phyloP scores from a whole-genome alignment of 2,329 filamentous ascomycete genomes.

The Phyllosticta citribraziliensis region DNA sequence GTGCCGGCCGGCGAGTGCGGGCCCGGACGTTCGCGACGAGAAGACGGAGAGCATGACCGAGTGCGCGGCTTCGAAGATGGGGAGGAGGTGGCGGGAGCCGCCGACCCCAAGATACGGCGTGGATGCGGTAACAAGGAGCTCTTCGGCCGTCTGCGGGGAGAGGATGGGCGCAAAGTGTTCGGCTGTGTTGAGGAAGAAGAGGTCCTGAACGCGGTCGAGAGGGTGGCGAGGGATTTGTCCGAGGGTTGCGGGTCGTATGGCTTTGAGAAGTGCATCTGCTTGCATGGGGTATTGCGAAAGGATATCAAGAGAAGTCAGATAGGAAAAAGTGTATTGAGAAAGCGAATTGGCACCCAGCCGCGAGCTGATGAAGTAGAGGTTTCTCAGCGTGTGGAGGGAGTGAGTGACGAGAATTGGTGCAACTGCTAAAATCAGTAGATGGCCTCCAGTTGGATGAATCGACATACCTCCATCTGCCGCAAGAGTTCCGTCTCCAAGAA shows the following conservation, averaged over 20 bases:
- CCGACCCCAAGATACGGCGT: slow-evolving; percentile 61
- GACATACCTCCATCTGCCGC: slow-evolving; percentile 42
- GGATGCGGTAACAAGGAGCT: slow-evolving; percentile 64
- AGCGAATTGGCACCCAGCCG: slow-evolving; percentile 64
- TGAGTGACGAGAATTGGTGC: slow-evolving; percentile 61
- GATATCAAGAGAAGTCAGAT: slow-evolving; percentile 72
- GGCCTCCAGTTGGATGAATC: not conserved
- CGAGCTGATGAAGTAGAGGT: slow-evolving; percentile 72
- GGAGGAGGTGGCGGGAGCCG: slow-evolving; percentile 46
- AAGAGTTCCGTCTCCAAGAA: slow-evolving; percentile 46
- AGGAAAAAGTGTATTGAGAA: slow-evolving; percentile 76
- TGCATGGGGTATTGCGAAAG: slow-evolving; percentile 60
- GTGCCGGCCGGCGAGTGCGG: slow-evolving; percentile 54
- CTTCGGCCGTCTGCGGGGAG: slow-evolving; percentile 56
- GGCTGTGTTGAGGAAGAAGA: slow-evolving; percentile 79
- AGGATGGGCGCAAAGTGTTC: slow-evolving; percentile 72
- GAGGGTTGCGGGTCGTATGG: slow-evolving; percentile 47
- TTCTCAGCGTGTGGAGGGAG: slow-evolving; percentile 62
- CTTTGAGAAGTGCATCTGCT: slow-evolving; percentile 55
- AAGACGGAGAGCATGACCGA: slow-evolving; percentile 71
- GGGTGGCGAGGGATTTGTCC: slow-evolving; percentile 53
- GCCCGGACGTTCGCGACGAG: slow-evolving; percentile 66
- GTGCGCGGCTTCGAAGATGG: slow-evolving; percentile 84
- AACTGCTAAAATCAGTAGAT: slow-evolving; percentile 22
- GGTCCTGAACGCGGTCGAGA: slow-evolving; percentile 62